Base-by-base conservation (phyloP, 2,329 filamentous ascomycete genomes). In the Botrytis byssoidea region DNA sequence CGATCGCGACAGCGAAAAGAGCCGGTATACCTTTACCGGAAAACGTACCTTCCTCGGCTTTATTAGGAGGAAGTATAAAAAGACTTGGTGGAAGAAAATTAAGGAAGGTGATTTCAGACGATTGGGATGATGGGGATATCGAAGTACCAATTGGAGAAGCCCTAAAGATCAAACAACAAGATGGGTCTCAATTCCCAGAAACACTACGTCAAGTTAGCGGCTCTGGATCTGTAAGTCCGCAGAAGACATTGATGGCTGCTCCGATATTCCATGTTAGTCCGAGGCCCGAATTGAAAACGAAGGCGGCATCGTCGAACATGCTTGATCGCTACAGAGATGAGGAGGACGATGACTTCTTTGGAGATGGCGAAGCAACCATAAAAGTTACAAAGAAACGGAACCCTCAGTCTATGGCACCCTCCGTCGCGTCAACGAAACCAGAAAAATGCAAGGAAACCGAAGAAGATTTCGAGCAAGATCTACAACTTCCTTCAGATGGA, bases 1-100 rank as follows among this genome's bases (percentile, higher is more conserved):
- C 96, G 74, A 95, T 99, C 79, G 89, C 93, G 37, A 93, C 94
- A 10, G 95, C 95, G 48, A 92, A 94, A 80, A 91, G 90, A 81
- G 95, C 94, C 40, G 96, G 96, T 77, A 97, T 99, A 76, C 95
- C 96, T 10, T 89, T 98, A 73, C 96, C 96, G 42, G 86, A 89
- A 70, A 95, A 95, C 81, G 90, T 98, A 46, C 94, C 95, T 1
- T 90, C 93, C 44, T 97, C 95, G 32, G 96, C 96, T 44, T 85
- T 99, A 60, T 89, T 96, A 81, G 95, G 95, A 71, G 96, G 96
- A 70, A 95, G 94, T 16, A 98, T 98, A 81, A 97, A 97, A 84
- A 88, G 95, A 78, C 86, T 98, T 48, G 95, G 95, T 68, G 90
- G 90, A 74, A 88, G 89, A 77, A 94, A 91, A 79, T 86, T 92